Base-by-base conservation (phyloP, 352 stramenopile species). In the Phytophthora pisi region DNA sequence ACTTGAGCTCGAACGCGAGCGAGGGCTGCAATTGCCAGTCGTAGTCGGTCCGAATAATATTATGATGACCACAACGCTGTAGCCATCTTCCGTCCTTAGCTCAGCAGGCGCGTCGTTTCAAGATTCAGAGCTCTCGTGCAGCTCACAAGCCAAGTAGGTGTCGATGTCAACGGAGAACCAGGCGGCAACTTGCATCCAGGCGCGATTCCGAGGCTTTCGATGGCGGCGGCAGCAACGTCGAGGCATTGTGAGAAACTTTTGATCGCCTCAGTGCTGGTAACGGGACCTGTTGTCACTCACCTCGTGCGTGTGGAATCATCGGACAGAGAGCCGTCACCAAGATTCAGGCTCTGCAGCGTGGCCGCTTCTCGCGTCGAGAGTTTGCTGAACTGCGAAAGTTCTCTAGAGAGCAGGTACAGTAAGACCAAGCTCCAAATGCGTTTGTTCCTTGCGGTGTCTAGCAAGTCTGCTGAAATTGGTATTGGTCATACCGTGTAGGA, bases 301-400 rank as follows among this genome's bases (percentile, higher is more conserved):
- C n/a, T 3, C 38, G 4, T 45, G 23, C 31, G 16, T 40, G 30
- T 61, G 36, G 42, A 43, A 43, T 45, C 18, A 23, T 66, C 52
- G 36, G 30, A 36, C 59, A 92, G 83, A 68, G 43, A 46, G 80
- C 66, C n/a, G 63, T 92, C 50, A 88, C 74, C 3, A 74, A 64
- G 43, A 61, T 92, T 7, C 83, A 91, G 59, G 81, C 85, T 15
- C 61, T 72, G 13, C 82, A 91, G 65, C 80, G 81, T n/a, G 82
- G 77, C 1, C 78, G 79, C 7, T 87, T 78, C 61, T 82, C 82
- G 23, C 74, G 82, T 10, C 73, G 73, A 3, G 79, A 89, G 64
- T 93, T 78, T 56, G 64, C 59, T 20, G 53, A 76, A 51, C 69
- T 90, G 10, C 76, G 78, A 42, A 59, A 64, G 51, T 88, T 91